Evolutionary conservation across 306 rosid species (phyloP).

Genomic region (Heteromeles arbutifolia): DNA sequence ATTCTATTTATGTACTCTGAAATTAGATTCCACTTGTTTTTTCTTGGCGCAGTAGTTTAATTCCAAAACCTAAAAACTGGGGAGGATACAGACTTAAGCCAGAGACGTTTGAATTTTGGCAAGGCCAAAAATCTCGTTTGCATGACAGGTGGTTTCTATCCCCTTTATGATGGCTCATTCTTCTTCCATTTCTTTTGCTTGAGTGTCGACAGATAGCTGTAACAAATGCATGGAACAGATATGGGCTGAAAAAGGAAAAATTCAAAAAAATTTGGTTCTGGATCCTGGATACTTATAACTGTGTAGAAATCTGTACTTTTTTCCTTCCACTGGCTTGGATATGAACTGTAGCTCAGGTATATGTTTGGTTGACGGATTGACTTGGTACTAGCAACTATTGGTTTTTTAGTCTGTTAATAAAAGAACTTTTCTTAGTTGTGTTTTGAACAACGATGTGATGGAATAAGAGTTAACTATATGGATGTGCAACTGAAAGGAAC

Average conservation of each 20-base stretch:
- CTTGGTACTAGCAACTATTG: neutral
- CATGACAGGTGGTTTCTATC: constrained; percentile 95
- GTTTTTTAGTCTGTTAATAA: neutral
- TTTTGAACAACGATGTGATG: neutral
- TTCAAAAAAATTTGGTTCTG: neutral
- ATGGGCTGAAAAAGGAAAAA: neutral
- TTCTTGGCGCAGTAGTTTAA: constrained; percentile 60
- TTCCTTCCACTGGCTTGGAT: neutral
- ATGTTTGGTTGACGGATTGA: neutral
- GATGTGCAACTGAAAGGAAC: neutral
- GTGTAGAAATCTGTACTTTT: neutral
- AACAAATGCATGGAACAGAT: neutral
- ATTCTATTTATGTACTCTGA: neutral
- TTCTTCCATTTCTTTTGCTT: constrained; percentile 12
- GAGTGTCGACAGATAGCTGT: neutral
- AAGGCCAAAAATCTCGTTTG: constrained; percentile 89
- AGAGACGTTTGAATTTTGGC: constrained; percentile 86
- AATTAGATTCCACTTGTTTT: constrained; percentile 13
- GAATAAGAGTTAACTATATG: neutral
- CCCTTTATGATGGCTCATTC: constrained; percentile 44
- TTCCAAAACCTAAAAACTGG: constrained; percentile 87
- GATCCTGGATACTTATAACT: neutral
- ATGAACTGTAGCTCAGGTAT: constrained; percentile 1
- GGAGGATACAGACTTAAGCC: constrained; percentile 96
- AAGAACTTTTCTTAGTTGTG: neutral